A percentile compares a stretch with the other conserved stretches of the same genome.
These are phyloP conservation scores for Leishmania major DNA, from an alignment of 208 protist genomes.

Conservation along the genomic window DNA sequence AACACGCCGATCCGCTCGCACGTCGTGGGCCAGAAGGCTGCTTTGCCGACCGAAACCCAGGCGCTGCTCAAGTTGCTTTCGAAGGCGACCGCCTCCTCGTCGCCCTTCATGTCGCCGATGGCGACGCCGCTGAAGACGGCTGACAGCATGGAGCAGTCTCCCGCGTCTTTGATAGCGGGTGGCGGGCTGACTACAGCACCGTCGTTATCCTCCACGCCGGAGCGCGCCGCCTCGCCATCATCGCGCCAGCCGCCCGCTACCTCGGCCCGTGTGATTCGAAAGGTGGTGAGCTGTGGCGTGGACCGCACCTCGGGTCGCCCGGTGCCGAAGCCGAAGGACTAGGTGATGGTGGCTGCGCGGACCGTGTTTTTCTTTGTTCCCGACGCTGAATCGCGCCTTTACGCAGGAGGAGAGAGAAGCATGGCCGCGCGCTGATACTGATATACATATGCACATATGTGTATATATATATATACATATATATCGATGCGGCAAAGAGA, in stretches of 20 bases:
- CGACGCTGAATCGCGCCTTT: neutral
- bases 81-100: neutral
- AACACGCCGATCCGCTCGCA: conserved; percentile 16
- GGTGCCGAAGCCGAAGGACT: conserved; percentile 23
- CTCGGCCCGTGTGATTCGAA: conserved; percentile 33
- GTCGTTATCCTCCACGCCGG: conserved; percentile 4
- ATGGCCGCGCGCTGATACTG: neutral
- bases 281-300: conserved; percentile 45
- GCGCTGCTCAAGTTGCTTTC: conserved; percentile 17
- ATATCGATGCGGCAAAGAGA: neutral
- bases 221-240: conserved; percentile 5
- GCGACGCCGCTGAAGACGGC: conserved; percentile 1
- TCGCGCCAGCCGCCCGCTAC: neutral
- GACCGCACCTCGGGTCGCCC: conserved; percentile 59
- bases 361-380: neutral
- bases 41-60: conserved; percentile 9
- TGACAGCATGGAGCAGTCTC: conserved; percentile 1
- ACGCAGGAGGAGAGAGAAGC: neutral
- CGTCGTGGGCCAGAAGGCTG: neutral
- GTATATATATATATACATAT: neutral
- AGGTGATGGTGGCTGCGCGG: neutral
- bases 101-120: conserved; percentile 9
- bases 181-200: neutral
- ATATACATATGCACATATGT: neutral
- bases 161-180: neutral